phyloP scores from a whole-genome alignment of 2,329 filamentous ascomycete genomes.

The Achaetomium macrosporum region DNA sequence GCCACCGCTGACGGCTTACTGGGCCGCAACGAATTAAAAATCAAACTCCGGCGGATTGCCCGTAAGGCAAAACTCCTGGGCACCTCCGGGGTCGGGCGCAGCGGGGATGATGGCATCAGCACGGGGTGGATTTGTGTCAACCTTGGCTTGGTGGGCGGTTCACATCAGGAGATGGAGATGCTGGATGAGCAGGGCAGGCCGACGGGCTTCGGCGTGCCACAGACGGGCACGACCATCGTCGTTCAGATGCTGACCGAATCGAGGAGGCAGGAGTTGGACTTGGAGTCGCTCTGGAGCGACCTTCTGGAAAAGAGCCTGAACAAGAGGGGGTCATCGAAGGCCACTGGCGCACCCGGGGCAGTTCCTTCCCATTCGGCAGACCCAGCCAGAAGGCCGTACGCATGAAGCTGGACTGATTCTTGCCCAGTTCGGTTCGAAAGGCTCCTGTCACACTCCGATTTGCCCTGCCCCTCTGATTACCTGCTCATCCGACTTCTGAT shows the following conservation, averaged over 20 bases:
- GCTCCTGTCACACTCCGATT: slow-evolving; percentile 34
- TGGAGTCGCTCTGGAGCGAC: slow-evolving; percentile 48
- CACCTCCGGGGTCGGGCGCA: slow-evolving; percentile 57
- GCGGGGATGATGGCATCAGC: slow-evolving; percentile 75
- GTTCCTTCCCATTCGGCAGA: not conserved
- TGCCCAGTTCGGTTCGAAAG: slow-evolving; percentile 42
- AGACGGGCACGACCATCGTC: slow-evolving; percentile 47
- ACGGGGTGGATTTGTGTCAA: slow-evolving; percentile 98
- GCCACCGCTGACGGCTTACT: slow-evolving; percentile 83
- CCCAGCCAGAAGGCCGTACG: not conserved
- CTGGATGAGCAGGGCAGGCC: slow-evolving; percentile 51
- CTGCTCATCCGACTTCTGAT: slow-evolving; percentile 28
- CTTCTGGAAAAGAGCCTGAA: slow-evolving; percentile 30
- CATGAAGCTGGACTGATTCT: slow-evolving; percentile 35
- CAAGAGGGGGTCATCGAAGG: not conserved
- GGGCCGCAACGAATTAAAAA: slow-evolving; percentile 84
- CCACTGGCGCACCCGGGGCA: not conserved
- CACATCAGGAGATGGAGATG: slow-evolving; percentile 39
- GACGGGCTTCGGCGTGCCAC: slow-evolving; percentile 66
- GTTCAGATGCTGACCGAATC: slow-evolving; percentile 54
- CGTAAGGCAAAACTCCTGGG: slow-evolving; percentile 77
- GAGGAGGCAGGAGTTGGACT: slow-evolving; percentile 45
- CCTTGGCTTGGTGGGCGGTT: slow-evolving; percentile 62
- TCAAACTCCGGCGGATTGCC: slow-evolving; percentile 73
- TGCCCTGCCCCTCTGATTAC: slow-evolving; percentile 34